Evolutionary conservation across 169 alveolate species (phyloP).

Genomic region (Cryptosporidium tyzzeri): DNA sequence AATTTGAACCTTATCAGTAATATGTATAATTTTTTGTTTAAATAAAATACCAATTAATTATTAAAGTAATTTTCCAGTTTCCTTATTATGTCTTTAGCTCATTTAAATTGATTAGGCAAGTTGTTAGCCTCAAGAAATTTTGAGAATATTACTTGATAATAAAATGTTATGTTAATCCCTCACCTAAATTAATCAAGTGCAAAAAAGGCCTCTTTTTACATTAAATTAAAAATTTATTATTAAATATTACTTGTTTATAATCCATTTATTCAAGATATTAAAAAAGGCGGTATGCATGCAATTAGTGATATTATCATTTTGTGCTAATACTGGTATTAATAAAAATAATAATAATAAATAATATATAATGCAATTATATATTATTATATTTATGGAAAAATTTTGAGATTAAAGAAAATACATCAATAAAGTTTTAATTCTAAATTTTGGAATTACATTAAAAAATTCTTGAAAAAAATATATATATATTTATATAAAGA

Average conservation of each 20-base stretch:
- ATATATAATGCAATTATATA: too few relatives aligned
- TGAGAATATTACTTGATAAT: too few relatives aligned
- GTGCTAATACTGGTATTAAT: background rate
- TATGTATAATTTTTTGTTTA: too few relatives aligned
- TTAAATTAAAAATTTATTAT: too few relatives aligned
- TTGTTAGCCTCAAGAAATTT: too few relatives aligned
- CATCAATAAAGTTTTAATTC: background rate
- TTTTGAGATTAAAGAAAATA: background rate
- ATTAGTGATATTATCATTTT: background rate
- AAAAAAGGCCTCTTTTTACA: too few relatives aligned
- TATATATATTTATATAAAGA: too few relatives aligned
- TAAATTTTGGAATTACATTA: background rate
- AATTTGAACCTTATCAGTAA: too few relatives aligned
- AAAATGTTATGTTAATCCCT: too few relatives aligned
- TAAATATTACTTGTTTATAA: background rate
- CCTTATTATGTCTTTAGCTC: background rate
- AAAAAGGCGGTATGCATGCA: constrained; percentile 26
- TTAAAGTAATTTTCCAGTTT: background rate
- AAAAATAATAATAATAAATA: too few relatives aligned
- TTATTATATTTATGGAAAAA: background rate
- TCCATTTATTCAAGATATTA: constrained; percentile 24
- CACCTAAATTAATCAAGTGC: too few relatives aligned
- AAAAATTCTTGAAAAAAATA: too few relatives aligned
- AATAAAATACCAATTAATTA: background rate
- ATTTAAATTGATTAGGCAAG: background rate